Conservation (phyloP, 116 monocot species). For the Dioscorea cayenensis region DNA sequence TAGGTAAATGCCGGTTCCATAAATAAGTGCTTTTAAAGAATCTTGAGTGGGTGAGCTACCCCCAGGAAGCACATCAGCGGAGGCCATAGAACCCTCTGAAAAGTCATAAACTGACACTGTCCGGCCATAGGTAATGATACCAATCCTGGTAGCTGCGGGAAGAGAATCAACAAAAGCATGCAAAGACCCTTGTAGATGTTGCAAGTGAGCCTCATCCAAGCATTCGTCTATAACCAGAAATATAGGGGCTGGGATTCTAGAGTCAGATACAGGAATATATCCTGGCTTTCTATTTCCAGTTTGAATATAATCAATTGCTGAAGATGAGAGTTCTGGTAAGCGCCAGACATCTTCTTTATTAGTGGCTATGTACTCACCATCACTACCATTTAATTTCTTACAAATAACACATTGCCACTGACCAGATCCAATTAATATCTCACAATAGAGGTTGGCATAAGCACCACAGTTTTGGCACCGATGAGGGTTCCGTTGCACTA, state of each 20-base stretch:
- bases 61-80: slow-evolving; percentile 91
- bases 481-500: slow-evolving; percentile 71
- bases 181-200: slow-evolving; percentile 88
- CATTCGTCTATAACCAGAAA: slow-evolving; percentile 93
- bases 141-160: slow-evolving; percentile 61
- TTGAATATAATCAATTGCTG: slow-evolving; percentile 79
- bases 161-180: slow-evolving; percentile 98
- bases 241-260: slow-evolving; percentile 65
- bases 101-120: slow-evolving; percentile 97
- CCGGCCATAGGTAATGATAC: slow-evolving; percentile 86
- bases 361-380: slow-evolving; percentile 59
- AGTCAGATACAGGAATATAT: slow-evolving; percentile 65
- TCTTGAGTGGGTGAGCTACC: slow-evolving; percentile 70
- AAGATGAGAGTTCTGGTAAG: slow-evolving; percentile 56
- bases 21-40: slow-evolving; percentile 72
- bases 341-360: slow-evolving; percentile 61
- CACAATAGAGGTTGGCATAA: slow-evolving; percentile 70
- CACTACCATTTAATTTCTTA: slow-evolving; percentile 66
- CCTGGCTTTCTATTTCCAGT: slow-evolving; percentile 61
- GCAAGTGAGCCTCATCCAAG: slow-evolving; percentile 91
- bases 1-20: slow-evolving; percentile 89
- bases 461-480: slow-evolving; percentile 90
- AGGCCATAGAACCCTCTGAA: slow-evolving; percentile 84
- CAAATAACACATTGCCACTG: slow-evolving; percentile 96
- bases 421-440: slow-evolving; percentile 71